phyloP scores from a whole-genome alignment of 1,139 yeast species.

The Debaryomyces subglobosus region DNA sequence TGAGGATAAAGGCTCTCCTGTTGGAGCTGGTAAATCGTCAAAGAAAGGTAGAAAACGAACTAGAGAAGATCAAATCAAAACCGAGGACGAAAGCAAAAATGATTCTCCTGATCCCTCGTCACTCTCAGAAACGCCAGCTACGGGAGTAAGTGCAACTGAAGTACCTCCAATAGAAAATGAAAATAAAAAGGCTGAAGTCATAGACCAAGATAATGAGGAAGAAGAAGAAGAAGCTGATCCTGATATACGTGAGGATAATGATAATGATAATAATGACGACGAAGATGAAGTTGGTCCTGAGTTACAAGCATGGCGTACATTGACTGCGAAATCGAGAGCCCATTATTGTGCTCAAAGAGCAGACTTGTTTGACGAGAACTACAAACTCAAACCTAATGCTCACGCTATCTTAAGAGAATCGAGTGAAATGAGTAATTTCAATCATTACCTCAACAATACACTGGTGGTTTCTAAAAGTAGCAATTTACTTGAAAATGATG shows the following conservation, averaged over 20 bases:
- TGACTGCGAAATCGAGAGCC: conserved; percentile 80
- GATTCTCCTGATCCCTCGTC: conserved; percentile 17
- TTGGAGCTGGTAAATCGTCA: conserved; percentile 36
- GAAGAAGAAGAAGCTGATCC: conserved; percentile 28
- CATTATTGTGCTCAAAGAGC: conserved; percentile 73
- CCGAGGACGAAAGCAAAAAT: conserved; percentile 24
- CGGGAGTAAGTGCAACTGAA: conserved; percentile 12
- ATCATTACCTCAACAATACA: conserved; percentile 47
- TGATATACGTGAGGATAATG: conserved; percentile 28
- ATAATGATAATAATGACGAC: conserved; percentile 41
- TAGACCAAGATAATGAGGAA: conserved; percentile 32
- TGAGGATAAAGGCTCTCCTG: conserved; percentile 35
- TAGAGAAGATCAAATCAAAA: conserved; percentile 38
- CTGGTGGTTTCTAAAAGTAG: conserved; percentile 45
- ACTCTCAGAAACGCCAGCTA: conserved; percentile 18
- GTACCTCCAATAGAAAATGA: conserved; percentile 9
- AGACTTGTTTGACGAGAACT: conserved; percentile 59
- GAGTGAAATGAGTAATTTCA: conserved; percentile 59
- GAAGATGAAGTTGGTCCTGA: conserved; percentile 67
- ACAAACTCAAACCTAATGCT: conserved; percentile 62
- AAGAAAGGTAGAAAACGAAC: conserved; percentile 49
- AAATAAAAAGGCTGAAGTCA: conserved; percentile 20
- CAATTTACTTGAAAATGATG: conserved; percentile 59
- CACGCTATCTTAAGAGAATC: conserved; percentile 69
- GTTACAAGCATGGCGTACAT: conserved; percentile 75